Percentiles rank a stretch among this genome's conserved stretches.
Evolutionary conservation across 129 eudicot genomes (phyloP).

Genomic region (Deinandra increscens): DNA sequence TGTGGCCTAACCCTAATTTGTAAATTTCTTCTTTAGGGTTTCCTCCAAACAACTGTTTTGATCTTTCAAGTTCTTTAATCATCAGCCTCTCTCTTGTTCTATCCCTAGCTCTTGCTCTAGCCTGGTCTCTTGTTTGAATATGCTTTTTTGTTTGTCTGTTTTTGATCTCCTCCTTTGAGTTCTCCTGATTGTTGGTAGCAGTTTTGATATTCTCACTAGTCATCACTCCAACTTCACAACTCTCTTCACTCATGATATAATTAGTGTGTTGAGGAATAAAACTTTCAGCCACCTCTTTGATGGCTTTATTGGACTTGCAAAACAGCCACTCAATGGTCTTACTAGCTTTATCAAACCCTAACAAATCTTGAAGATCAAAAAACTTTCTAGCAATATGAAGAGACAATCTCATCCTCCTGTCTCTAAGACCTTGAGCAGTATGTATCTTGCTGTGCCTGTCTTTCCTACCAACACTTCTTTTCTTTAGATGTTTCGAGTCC

Average conservation of each 20-base stretch:
- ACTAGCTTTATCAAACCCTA: slow-evolving; percentile 66
- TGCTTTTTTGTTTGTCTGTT: slow-evolving; percentile 21
- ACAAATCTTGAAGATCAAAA: slow-evolving; percentile 59
- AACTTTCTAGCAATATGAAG: slow-evolving; percentile 56
- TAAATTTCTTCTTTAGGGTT: slow-evolving; percentile 24
- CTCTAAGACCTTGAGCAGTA: slow-evolving; percentile 59
- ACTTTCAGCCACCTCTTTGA: slow-evolving; percentile 37
- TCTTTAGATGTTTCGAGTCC: slow-evolving; percentile 21
- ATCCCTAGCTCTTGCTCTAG: slow-evolving; percentile 58
- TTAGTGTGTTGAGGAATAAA: slow-evolving; percentile 19
- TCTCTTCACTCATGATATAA: slow-evolving; percentile 10
- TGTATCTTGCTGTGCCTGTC: slow-evolving; percentile 65
- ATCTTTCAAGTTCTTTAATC: slow-evolving; percentile 32
- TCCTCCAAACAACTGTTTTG: slow-evolving; percentile 4
- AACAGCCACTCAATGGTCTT: slow-evolving; percentile 63
- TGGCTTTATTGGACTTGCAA: slow-evolving; percentile 54
- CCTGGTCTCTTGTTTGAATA: slow-evolving; percentile 37
- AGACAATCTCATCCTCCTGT: slow-evolving; percentile 60
- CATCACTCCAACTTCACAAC: neutral
- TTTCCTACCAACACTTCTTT: slow-evolving; percentile 37
- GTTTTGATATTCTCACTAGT: slow-evolving; percentile 9
- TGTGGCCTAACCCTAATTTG: slow-evolving; percentile 36
- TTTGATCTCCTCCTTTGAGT: slow-evolving; percentile 17
- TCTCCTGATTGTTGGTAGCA: slow-evolving; percentile 5
- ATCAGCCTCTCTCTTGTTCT: slow-evolving; percentile 47